Evolutionary conservation across 148 eudicot species (phyloP).

Genomic region (Chenopodium suecicum): DNA sequence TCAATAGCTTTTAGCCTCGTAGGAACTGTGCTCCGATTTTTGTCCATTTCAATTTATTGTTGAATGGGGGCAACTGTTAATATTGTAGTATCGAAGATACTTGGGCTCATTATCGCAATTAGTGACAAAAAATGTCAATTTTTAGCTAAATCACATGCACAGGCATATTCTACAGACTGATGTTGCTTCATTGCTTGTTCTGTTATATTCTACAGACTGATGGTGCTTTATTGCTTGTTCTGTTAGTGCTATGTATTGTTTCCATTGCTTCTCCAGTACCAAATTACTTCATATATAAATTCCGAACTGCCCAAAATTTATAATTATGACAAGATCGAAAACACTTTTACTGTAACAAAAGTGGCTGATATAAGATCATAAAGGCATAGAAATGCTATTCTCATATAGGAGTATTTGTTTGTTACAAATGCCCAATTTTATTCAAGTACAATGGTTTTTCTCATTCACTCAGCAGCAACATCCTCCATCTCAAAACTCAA

Average conservation of each 20-base stretch:
- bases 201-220: background rate
- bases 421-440: background rate
- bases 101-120: conserved; percentile 11
- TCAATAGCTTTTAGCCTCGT: conserved; percentile 28
- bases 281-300: no score
- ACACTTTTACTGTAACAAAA: no score
- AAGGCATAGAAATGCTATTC: background rate
- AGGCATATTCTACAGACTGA: background rate
- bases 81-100: conserved; percentile 28
- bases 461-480: conserved; percentile 27
- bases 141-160: background rate
- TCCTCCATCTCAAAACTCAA: conserved; percentile 47
- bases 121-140: conserved; percentile 7
- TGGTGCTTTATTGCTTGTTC: background rate
- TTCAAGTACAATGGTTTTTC: background rate
- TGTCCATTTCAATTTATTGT: conserved; percentile 38
- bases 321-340: no score
- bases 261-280: background rate
- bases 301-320: background rate
- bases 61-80: conserved; percentile 53
- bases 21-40: conserved; percentile 42
- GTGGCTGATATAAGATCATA: background rate
- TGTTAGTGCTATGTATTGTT: background rate
- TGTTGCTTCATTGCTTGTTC: background rate
- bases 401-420: background rate